Evolutionary conservation across 75 land plant species (phyloP).

Genomic region (Larix kaempferi): DNA sequence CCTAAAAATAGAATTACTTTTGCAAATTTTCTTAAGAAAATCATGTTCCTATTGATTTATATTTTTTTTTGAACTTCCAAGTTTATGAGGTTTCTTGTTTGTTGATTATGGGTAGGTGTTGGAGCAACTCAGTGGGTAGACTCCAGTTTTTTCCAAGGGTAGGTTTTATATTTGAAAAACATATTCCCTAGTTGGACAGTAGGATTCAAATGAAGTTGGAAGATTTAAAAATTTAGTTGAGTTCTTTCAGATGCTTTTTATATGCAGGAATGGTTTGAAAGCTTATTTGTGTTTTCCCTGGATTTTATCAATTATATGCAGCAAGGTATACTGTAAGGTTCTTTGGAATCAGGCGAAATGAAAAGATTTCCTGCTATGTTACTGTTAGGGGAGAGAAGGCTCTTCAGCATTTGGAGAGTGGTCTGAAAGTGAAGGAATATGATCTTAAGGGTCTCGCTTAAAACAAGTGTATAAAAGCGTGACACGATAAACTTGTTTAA

Average conservation of each 20-base stretch:
- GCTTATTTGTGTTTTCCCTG: background rate
- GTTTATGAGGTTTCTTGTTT: background rate
- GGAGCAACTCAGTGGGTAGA: conserved; percentile 81
- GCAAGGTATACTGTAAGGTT: conserved; percentile 85
- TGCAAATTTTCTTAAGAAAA: too few species aligned
- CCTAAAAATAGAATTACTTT: too few species aligned
- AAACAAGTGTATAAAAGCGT: too few species aligned
- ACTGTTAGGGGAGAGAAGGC: conserved; percentile 88
- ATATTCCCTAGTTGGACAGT: too few species aligned
- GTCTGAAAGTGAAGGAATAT: conserved; percentile 82
- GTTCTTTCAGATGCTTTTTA: background rate
- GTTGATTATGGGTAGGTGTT: conserved; percentile 40
- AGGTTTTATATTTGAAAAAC: background rate
- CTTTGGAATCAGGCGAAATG: conserved; percentile 84
- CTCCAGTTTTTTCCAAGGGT: conserved; percentile 78
- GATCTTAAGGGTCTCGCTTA: too few species aligned
- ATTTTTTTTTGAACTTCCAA: too few species aligned
- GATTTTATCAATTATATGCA: background rate
- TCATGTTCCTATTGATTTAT: too few species aligned
- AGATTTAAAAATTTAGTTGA: too few species aligned
- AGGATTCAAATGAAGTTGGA: too few species aligned
- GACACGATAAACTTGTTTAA: too few species aligned
- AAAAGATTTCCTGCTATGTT: conserved; percentile 85
- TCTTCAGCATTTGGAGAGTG: conserved; percentile 87
- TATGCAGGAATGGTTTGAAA: background rate